Evolutionary conservation across 78 protist species (phyloP).

Genomic region (slime mould (Dictyostelium discoideum)): DNA sequence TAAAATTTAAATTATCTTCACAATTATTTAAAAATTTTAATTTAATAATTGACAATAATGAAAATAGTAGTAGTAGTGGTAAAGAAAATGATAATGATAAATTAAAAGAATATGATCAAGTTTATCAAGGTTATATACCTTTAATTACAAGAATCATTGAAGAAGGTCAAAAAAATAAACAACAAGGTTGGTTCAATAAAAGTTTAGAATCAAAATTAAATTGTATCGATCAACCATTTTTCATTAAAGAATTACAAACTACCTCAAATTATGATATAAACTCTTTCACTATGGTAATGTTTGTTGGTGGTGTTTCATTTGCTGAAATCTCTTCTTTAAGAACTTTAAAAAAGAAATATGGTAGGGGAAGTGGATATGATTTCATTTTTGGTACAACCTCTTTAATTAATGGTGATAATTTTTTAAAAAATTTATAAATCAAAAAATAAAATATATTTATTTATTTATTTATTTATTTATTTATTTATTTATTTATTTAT

Average conservation of each 20-base stretch:
- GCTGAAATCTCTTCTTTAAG: neutral
- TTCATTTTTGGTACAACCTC: conserved; percentile 5
- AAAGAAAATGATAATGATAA: neutral
- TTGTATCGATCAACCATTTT: neutral
- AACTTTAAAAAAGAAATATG: conserved; percentile 8
- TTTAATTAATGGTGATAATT: conserved; percentile 8
- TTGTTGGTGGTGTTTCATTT: neutral
- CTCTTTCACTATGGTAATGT: neutral
- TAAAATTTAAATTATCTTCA: neutral
- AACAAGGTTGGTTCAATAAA: neutral
- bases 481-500: neutral
- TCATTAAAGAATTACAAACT: neutral
- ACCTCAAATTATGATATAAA: neutral
- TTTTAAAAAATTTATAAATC: conserved; percentile 12
- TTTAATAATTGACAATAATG: neutral
- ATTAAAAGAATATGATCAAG: neutral
- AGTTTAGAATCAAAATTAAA: neutral
- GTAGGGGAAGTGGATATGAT: neutral
- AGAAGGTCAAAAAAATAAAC: conserved; percentile 6
- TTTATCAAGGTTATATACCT: conserved; percentile 11
- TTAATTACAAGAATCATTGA: conserved; percentile 1
- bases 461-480: neutral
- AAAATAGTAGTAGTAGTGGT: neutral
- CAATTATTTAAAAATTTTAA: neutral
- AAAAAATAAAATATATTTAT: neutral